Evolutionary conservation across 805 yeast genomes (phyloP).

Genomic region (Pichia deserticola): DNA sequence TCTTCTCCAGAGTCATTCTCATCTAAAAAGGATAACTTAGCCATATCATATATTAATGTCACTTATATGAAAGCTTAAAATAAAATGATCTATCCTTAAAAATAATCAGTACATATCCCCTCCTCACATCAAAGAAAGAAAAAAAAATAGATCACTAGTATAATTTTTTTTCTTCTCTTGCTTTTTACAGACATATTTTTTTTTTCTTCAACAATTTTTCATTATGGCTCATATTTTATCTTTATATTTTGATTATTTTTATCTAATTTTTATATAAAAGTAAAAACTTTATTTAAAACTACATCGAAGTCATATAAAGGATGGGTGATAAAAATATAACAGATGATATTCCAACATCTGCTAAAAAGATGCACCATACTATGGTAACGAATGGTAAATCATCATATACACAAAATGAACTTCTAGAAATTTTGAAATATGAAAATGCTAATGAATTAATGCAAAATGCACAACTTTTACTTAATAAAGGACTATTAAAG

Average conservation of each 20-base stretch:
- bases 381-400: conserved; percentile 51
- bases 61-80: background rate
- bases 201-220: too few relatives aligned
- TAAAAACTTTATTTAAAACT: background rate
- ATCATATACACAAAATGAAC: conserved; percentile 61
- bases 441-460: conserved; percentile 36
- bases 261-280: background rate
- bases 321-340: conserved; percentile 8
- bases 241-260: too few relatives aligned
- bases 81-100: too few relatives aligned
- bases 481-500: conserved; percentile 51
- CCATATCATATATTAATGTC: background rate
- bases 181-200: too few relatives aligned
- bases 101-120: too few relatives aligned
- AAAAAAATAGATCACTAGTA: too few relatives aligned
- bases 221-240: too few relatives aligned
- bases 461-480: conserved; percentile 37
- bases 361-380: conserved; percentile 50
- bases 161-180: too few relatives aligned
- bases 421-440: conserved; percentile 42
- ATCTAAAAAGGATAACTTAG: background rate
- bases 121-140: too few relatives aligned
- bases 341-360: conserved; percentile 24
- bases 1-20: background rate
- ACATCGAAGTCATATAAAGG: too few relatives aligned